phyloP scores from a whole-genome alignment of 2,329 filamentous ascomycete species.

The Pseudogymnoascus sp. region DNA sequence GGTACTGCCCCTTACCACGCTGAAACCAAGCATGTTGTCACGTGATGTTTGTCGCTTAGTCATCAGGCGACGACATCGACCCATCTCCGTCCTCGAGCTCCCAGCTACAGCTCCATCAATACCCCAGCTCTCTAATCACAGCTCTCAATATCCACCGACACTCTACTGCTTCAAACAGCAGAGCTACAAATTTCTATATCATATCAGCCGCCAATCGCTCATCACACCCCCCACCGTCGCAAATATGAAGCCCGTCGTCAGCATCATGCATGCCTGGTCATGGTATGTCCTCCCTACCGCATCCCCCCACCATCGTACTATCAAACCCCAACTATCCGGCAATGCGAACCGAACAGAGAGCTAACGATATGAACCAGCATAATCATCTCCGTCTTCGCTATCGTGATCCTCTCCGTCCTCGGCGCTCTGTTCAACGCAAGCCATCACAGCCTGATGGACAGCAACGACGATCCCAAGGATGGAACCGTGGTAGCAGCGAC shows the following conservation, averaged over 20 bases:
- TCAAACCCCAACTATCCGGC: neutral
- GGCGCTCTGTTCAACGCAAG: constrained; percentile 67
- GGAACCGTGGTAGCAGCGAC: constrained; percentile 72
- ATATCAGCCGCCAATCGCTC: neutral
- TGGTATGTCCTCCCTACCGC: constrained; percentile 52
- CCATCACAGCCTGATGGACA: constrained; percentile 78
- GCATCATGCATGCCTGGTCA: constrained; percentile 86
- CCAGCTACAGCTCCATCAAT: neutral
- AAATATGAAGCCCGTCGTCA: constrained; percentile 86
- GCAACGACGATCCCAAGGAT: constrained; percentile 61
- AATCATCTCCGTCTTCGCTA: constrained; percentile 57
- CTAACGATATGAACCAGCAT: constrained; percentile 41
- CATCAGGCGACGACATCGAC: constrained; percentile 3
- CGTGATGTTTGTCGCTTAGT: neutral
- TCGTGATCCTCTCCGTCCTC: constrained; percentile 56
- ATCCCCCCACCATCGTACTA: constrained; percentile 8
- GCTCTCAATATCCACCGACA: neutral
- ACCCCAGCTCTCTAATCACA: neutral
- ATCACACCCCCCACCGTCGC: constrained; percentile 14
- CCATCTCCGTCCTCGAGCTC: constrained; percentile 1
- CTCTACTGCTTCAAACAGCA: neutral
- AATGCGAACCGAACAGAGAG: neutral
- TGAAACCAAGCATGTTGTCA: neutral
- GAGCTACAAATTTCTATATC: neutral
- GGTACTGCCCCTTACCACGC: neutral